Evolutionary conservation across 495 filamentous ascomycete genomes (phyloP).

Genomic region (Amphirosellinia nigrospora): DNA sequence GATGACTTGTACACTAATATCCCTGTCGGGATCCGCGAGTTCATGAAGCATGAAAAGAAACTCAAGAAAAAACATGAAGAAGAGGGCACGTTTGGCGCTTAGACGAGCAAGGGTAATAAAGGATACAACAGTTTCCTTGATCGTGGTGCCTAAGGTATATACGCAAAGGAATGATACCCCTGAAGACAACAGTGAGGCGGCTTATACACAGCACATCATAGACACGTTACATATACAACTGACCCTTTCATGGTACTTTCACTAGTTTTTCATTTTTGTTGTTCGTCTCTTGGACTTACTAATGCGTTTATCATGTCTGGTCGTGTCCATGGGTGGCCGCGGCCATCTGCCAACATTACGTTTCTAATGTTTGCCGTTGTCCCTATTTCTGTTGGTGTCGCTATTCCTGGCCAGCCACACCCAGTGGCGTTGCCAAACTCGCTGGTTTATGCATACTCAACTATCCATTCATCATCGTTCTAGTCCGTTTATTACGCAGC

Average conservation of each 20-base stretch:
- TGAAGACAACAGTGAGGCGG: conserved; percentile 6
- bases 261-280: neutral
- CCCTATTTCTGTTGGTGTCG: neutral
- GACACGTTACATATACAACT: conserved; percentile 8
- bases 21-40: conserved; percentile 92
- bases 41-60: conserved; percentile 96
- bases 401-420: neutral
- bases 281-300: neutral
- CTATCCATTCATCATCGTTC: neutral
- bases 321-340: conserved; percentile 26
- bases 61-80: conserved; percentile 73
- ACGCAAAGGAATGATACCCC: conserved; percentile 10
- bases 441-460: neutral
- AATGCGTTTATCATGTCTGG: conserved; percentile 24
- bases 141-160: neutral
- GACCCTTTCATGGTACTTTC: neutral
- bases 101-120: conserved; percentile 10
- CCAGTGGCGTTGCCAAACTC: neutral
- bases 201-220: conserved; percentile 7
- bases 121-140: neutral
- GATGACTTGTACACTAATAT: conserved; percentile 78
- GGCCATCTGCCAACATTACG: conserved; percentile 36
- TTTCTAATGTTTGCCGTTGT: conserved; percentile 25
- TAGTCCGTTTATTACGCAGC: conserved; percentile 17
- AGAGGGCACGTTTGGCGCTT: conserved; percentile 51